Conservation (phyloP, 176 grass and related monocot genomes). For the Bromus sterilis region DNA sequence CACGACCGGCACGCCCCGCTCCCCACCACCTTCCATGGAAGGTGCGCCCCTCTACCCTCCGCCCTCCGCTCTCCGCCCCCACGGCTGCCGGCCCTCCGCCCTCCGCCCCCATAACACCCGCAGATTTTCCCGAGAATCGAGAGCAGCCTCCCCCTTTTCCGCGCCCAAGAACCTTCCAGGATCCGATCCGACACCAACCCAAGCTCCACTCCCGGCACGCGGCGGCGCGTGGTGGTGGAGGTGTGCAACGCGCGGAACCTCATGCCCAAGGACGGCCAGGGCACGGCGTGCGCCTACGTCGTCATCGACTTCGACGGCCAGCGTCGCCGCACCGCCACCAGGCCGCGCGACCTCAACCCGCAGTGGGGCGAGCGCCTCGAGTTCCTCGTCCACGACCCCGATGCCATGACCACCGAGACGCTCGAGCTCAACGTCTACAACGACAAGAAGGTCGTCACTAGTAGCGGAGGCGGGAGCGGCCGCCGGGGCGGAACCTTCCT, state of each 20-base stretch:
- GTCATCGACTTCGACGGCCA: conserved; percentile 99
- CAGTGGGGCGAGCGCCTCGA: conserved; percentile 87
- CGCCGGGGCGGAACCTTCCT: conserved; percentile 76
- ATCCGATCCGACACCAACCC: too few species aligned
- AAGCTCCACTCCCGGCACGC: too few species aligned
- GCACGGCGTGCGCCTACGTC: conserved; percentile 88
- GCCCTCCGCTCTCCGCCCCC: too few species aligned
- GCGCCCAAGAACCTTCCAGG: too few species aligned
- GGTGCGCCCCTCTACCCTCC: too few species aligned
- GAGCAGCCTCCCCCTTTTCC: too few species aligned
- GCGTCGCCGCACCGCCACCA: conserved; percentile 83
- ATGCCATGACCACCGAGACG: conserved; percentile 45
- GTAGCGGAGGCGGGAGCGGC: neutral
- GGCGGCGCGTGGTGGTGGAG: conserved; percentile 72
- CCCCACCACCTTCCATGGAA: too few species aligned
- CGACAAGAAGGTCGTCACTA: conserved; percentile 66
- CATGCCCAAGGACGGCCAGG: conserved; percentile 98
- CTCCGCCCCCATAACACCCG: too few species aligned
- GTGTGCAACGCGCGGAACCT: conserved; percentile 90
- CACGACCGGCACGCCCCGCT: too few species aligned
- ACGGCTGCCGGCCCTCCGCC: too few species aligned
- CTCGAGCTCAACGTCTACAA: conserved; percentile 98
- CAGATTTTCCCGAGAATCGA: too few species aligned
- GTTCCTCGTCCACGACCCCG: conserved; percentile 74
- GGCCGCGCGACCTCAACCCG: conserved; percentile 76